Evolutionary conservation across 192 early-diverging fungal genomes (phyloP).

Genomic region (Entophlyctis helioformis): DNA sequence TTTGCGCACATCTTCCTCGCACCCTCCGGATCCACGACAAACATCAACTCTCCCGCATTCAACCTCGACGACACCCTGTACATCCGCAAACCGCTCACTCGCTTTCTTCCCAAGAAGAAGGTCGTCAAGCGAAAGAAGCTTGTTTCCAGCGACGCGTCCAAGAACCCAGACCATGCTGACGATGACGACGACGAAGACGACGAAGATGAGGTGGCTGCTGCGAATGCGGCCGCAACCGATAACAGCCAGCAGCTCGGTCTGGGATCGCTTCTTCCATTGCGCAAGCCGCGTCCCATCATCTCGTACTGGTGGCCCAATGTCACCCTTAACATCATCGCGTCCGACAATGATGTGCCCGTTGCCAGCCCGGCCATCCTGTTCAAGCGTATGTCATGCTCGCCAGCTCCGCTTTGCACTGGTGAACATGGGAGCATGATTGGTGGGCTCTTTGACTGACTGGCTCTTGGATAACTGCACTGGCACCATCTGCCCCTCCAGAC

Average conservation of each 20-base stretch:
- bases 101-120: slow-evolving; percentile 30
- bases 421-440: too few species aligned
- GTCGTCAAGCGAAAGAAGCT: slow-evolving; percentile 25
- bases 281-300: slow-evolving; percentile 18
- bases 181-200: slow-evolving; percentile 1
- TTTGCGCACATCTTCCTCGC: slow-evolving; percentile 36
- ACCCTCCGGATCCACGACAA: slow-evolving; percentile 4
- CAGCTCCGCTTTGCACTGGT: too few species aligned
- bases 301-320: slow-evolving; percentile 75
- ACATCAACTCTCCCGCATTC: slow-evolving; percentile 3
- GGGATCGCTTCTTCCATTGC: background rate
- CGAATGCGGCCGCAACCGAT: background rate
- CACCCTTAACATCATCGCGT: slow-evolving; percentile 49
- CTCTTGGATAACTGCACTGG: too few species aligned
- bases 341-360: slow-evolving; percentile 27
- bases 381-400: too few species aligned
- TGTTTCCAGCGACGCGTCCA: slow-evolving; percentile 9
- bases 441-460: too few species aligned
- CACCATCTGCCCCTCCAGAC: slow-evolving; percentile 19
- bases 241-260: background rate
- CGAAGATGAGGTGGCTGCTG: slow-evolving; percentile 2
- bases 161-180: background rate
- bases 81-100: slow-evolving; percentile 22
- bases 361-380: too few species aligned
- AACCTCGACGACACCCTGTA: slow-evolving; percentile 16